Conservation (phyloP, 2,329 filamentous ascomycete genomes). For the Fusarium bactridioides region DNA sequence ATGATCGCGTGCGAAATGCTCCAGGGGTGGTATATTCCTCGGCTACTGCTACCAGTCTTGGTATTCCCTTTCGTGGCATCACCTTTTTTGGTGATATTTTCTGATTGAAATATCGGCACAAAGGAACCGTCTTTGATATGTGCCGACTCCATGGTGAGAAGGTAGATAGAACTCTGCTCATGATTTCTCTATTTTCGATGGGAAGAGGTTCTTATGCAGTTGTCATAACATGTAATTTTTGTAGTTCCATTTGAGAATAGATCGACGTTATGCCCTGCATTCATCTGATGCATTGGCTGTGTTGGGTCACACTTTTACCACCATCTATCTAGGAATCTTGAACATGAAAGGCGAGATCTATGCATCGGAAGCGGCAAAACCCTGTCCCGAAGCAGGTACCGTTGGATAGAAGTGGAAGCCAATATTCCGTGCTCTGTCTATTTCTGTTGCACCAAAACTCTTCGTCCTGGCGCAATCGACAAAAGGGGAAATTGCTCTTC, state of each 20-base stretch:
- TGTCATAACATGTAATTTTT: not conserved
- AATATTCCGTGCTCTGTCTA: not conserved
- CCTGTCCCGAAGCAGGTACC: constrained; percentile 30
- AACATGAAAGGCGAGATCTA: not conserved
- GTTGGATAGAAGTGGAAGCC: not conserved
- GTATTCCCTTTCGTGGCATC: not conserved
- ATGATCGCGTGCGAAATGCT: constrained; percentile 62
- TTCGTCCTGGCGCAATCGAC: constrained; percentile 21
- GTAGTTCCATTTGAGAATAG: not conserved
- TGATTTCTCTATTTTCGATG: not conserved
- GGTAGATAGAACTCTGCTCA: constrained; percentile 11
- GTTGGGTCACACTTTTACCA: not conserved
- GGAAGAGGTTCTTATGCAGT: not conserved
- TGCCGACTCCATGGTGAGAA: constrained; percentile 27
- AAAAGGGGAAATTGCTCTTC: constrained; percentile 3
- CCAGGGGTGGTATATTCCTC: constrained; percentile 44
- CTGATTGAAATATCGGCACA: not conserved
- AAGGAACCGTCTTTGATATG: constrained; percentile 12
- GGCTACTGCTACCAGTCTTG: not conserved
- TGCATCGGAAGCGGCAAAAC: constrained; percentile 38
- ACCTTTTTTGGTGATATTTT: not conserved
- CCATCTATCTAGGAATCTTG: not conserved
- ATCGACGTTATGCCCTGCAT: constrained; percentile 19
- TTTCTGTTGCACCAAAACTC: constrained; percentile 24
- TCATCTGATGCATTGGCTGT: not conserved